Base-by-base conservation (phyloP, 2,329 filamentous ascomycete genomes). In the Venturia nashicola region DNA sequence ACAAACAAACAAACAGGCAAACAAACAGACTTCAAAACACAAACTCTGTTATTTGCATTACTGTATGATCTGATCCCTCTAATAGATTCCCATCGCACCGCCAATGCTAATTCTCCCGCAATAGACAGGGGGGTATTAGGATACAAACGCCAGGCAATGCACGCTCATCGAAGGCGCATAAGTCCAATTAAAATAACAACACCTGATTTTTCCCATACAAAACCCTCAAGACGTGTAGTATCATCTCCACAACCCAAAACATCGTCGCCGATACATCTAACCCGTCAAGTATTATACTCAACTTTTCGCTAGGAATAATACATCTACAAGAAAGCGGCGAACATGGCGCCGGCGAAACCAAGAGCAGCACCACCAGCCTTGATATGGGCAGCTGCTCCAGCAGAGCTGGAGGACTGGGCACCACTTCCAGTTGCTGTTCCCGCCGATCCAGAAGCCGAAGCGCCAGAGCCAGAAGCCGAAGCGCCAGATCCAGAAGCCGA, bases 301-400 rank as follows among this genome's bases (percentile, higher is more conserved):
- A 2, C 1, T 14, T 32, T 16, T 16, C 57, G 34, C 34, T 4
- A 40, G 3, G 57, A 23, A 4, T 2, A 39, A n/a, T n/a, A 36
- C 34, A n/a, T 59, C 68, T 74, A 75, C 71, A 75, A 66, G 63
- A 75, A 71, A 60, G 71, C 71, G 64, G 71, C 72, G 65, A 74
- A 68, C 66, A 75, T 67, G n/a, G 71, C 74, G 63, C 73, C 73
- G 48, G 75, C 71, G 64, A 72, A 72, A 20, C 74, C 61, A 23
- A 75, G 67, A 59, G 71, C 72, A 44, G 68, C 72, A 43, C 70
- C 71, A 18, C 70, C 74, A 46, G 70, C 61, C 67, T 73, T 70
- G 48, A 72, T 64, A 65, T 68, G 67, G 43, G 67, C 65, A 44
- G 67, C 70, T 18, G 70, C 69, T 27, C 63, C 59, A 40, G 43